A percentile compares a stretch with the other conserved stretches of the same genome.
Conservation (phyloP, 108 stramenopile genomes). For the Nitzschia sp. region DNA sequence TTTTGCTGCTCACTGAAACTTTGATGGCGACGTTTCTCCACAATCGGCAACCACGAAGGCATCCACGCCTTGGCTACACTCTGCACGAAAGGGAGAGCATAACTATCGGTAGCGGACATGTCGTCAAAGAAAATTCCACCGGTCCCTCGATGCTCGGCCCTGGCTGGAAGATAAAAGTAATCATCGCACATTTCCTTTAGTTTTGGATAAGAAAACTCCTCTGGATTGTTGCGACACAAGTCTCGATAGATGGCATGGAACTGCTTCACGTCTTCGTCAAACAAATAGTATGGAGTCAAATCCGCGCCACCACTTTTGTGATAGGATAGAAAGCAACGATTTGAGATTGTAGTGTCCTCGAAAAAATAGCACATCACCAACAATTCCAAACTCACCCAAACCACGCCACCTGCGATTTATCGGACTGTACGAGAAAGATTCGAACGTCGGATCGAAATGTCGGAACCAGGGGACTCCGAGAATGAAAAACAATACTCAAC, state of each 20-base stretch:
- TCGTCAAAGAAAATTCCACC: slow-evolving; percentile 98
- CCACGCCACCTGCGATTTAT: slow-evolving; percentile 32
- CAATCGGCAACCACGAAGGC: slow-evolving; percentile 90
- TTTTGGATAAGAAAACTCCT: slow-evolving; percentile 47
- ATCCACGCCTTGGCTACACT: slow-evolving; percentile 86
- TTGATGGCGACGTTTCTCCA: slow-evolving; percentile 46
- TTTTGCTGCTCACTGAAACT: slow-evolving; percentile 70
- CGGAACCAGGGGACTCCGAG: slow-evolving; percentile 68
- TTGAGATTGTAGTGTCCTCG: too few relatives aligned
- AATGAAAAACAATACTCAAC: slow-evolving; percentile 88
- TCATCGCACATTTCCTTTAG: slow-evolving; percentile 88
- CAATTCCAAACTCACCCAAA: slow-evolving; percentile 35
- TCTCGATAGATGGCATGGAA: slow-evolving; percentile 73
- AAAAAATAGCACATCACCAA: too few relatives aligned
- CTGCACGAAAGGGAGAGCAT: slow-evolving; percentile 59
- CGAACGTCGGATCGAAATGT: slow-evolving; percentile 94
- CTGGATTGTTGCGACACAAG: slow-evolving; percentile 62
- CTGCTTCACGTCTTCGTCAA: slow-evolving; percentile 77
- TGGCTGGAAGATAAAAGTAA: slow-evolving; percentile 93
- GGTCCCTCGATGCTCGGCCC: slow-evolving; percentile 91
- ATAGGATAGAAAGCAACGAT: not conserved
- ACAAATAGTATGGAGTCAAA: slow-evolving; percentile 91
- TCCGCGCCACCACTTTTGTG: slow-evolving; percentile 56
- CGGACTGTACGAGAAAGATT: slow-evolving; percentile 65
- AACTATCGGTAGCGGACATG: slow-evolving; percentile 48